These are phyloP conservation scores for Nannochloropsis granulata DNA, from an alignment of 108 stramenopile species.

Conservation along the genomic window DNA sequence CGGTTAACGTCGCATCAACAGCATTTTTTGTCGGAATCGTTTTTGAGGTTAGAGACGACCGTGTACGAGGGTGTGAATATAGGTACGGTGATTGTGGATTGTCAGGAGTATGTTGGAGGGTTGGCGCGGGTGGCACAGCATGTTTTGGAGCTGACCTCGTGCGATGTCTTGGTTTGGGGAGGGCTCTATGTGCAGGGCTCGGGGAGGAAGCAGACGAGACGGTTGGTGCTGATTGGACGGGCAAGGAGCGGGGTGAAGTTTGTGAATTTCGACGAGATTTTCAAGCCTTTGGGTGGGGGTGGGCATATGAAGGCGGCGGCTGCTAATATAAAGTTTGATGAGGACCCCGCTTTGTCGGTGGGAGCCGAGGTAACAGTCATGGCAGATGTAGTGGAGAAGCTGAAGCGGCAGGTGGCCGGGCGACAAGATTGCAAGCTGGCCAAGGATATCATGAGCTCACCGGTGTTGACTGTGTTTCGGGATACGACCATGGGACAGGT, in stretches of 20 bases:
- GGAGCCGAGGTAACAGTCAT: background rate
- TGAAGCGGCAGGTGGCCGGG: constrained; percentile 10
- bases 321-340: background rate
- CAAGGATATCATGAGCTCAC: constrained; percentile 24
- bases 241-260: background rate
- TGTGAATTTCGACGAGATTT: constrained; percentile 7
- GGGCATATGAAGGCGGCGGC: constrained; percentile 26
- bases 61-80: constrained; percentile 12
- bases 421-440: background rate
- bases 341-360: background rate
- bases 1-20: constrained; percentile 63
- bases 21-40: constrained; percentile 60
- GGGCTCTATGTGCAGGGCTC: constrained; percentile 47
- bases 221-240: constrained; percentile 12
- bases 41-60: constrained; percentile 49
- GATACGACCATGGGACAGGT: constrained; percentile 12
- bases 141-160: constrained; percentile 68
- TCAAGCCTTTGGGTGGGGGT: constrained; percentile 15
- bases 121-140: constrained; percentile 77
- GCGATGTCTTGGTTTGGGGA: constrained; percentile 64
- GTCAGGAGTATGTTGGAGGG: constrained; percentile 77
- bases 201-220: constrained; percentile 1
- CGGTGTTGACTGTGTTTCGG: constrained; percentile 6
- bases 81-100: constrained; percentile 30
- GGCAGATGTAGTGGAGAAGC: background rate